Percentiles rank a stretch among this genome's conserved stretches.
phyloP scores from a whole-genome alignment of 768 basidiomycete genomes.

The Naganishia vishniacii region DNA sequence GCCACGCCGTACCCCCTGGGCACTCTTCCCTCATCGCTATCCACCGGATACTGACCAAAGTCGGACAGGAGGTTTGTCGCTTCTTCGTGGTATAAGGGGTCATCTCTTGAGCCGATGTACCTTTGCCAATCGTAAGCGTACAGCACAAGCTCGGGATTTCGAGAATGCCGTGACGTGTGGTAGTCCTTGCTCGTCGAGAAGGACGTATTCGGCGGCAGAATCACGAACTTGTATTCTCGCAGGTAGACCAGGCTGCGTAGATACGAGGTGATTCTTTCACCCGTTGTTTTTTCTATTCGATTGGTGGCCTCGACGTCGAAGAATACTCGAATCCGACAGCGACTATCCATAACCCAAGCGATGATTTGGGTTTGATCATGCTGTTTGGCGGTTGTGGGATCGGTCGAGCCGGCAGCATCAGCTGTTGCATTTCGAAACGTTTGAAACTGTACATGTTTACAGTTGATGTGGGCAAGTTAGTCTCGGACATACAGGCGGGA shows the following conservation, averaged over 20 bases:
- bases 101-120: conserved; percentile 12
- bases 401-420: neutral
- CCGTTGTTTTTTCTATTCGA: neutral
- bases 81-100: conserved; percentile 14
- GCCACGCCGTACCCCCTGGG: neutral
- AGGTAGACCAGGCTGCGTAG: conserved; percentile 16
- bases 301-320: conserved; percentile 7
- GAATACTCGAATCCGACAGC: conserved; percentile 11
- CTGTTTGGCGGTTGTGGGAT: neutral
- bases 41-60: neutral
- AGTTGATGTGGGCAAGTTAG: neutral
- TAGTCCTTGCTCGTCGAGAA: neutral
- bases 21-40: conserved; percentile 1
- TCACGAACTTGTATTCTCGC: conserved; percentile 12
- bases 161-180: neutral
- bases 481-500: neutral
- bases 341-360: conserved; percentile 15
- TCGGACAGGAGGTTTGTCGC: conserved; percentile 9
- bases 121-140: conserved; percentile 13
- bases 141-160: conserved; percentile 4
- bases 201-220: neutral
- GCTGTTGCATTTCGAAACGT: conserved; percentile 2
- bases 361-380: conserved; percentile 16
- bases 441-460: neutral
- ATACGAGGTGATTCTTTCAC: conserved; percentile 13